Evolutionary conservation across 352 stramenopile species (phyloP).

Genomic region (Pythium periplocum): DNA sequence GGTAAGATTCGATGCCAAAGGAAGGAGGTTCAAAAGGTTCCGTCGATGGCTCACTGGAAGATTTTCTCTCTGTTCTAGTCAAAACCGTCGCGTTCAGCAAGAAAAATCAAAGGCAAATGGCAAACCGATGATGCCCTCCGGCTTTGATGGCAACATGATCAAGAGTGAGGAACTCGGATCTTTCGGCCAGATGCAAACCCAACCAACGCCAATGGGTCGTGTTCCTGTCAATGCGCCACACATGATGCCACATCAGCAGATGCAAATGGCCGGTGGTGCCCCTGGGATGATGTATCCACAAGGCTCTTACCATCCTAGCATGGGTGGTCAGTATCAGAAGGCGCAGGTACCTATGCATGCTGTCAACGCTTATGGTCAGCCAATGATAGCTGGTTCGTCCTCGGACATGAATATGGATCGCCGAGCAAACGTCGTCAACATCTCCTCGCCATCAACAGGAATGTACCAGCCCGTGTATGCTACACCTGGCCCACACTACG

Average conservation of each 20-base stretch:
- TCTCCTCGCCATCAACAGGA: constrained; percentile 15
- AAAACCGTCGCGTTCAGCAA: too few species aligned
- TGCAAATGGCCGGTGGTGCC: constrained; percentile 6
- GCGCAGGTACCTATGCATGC: constrained; percentile 12
- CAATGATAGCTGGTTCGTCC: constrained; percentile 11
- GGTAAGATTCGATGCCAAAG: constrained; percentile 18
- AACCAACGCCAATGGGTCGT: constrained; percentile 25
- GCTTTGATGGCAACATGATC: constrained; percentile 46
- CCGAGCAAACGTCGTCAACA: constrained; percentile 33
- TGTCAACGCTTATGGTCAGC: constrained; percentile 34
- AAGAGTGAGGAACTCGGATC: constrained; percentile 63
- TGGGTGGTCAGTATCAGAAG: constrained; percentile 8
- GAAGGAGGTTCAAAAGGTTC: background rate
- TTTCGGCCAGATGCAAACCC: constrained; percentile 41
- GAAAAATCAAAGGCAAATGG: background rate
- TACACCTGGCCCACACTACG: background rate
- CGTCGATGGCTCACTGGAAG: too few species aligned
- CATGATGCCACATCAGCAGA: constrained; percentile 11
- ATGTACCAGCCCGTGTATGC: constrained; percentile 13
- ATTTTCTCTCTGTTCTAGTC: too few species aligned
- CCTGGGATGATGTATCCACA: constrained; percentile 11
- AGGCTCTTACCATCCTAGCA: constrained; percentile 7
- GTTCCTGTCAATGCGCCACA: constrained; percentile 18
- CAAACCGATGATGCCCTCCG: constrained; percentile 22
- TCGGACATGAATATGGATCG: constrained; percentile 39